Conservation (phyloP, 2,329 filamentous ascomycete species). For the Coniochaeta ligniaria region DNA sequence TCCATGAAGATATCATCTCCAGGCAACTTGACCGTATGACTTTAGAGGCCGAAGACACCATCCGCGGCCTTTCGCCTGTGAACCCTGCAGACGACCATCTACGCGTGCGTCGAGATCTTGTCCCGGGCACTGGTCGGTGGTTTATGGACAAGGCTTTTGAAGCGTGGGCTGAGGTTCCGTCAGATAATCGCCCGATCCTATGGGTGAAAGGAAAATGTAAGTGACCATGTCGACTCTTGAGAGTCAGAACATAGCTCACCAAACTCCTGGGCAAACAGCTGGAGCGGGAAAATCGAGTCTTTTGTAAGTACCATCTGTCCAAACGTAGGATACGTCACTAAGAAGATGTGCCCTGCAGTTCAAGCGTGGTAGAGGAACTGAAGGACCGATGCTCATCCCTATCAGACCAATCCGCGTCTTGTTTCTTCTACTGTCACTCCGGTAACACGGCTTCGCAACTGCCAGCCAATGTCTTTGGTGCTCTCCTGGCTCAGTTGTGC, state of each 20-base stretch:
- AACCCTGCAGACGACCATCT: conserved; percentile 9
- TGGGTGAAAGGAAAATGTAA: conserved; percentile 18
- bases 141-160: conserved; percentile 10
- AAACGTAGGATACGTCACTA: not conserved
- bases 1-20: conserved; percentile 14
- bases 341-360: conserved; percentile 6
- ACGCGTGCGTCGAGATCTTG: conserved; percentile 8
- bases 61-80: conserved; percentile 13
- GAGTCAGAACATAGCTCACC: not conserved
- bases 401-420: conserved; percentile 8
- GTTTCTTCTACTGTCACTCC: conserved; percentile 17
- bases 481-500: conserved; percentile 16
- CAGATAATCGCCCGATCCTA: conserved; percentile 9
- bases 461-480: conserved; percentile 19
- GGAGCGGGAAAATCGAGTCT: conserved; percentile 21
- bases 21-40: conserved; percentile 9
- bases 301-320: conserved; percentile 11
- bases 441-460: conserved; percentile 17
- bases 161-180: conserved; percentile 8
- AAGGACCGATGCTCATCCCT: conserved; percentile 4
- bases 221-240: not conserved
- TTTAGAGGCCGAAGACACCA: conserved; percentile 8
- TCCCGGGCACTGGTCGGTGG: conserved; percentile 13
- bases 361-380: conserved; percentile 14
- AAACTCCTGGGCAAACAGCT: conserved; percentile 10